Base-by-base conservation (phyloP, 2,329 filamentous ascomycete species). In the Stagonosporopsis rhizophila region DNA sequence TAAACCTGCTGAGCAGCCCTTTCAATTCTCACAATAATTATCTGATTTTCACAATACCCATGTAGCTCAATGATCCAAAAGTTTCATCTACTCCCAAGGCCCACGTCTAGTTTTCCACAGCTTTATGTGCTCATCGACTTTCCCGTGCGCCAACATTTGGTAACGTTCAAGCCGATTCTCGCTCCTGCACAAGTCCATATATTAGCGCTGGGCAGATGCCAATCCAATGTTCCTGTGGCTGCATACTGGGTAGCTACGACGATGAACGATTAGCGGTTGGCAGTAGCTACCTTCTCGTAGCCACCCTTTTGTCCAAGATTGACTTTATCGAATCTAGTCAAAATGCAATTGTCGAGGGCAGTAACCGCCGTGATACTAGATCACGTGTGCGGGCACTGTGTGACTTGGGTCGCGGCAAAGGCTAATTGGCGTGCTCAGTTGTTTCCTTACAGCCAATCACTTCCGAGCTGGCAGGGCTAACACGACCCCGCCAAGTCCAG, bases 401-500 rank as follows among this genome's bases (percentile, higher is more conserved):
- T 65, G 64, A 68, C 25, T 46, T 30, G 59, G 65, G 49, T 60
- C 42, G 60, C 65, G 56, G 51, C 49, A 27, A 53, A 37, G 64
- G 64, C n/a, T 64, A n/a, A 63, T 59, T 64, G 61, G 66, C 64
- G 57, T 25, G 54, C 27, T 27, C 25, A 52, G 47, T 38, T 27
- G 52, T 20, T 20, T 6, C 17, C 9, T 6, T 19, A 58, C 2
- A 54, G 39, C 69, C 69, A 71, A 71, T 71, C 67, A 61, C 58
- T 67, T 64, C 41, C 1, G 19, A 28, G 46, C 49, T 19, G 42
- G 12, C 11, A 28, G 22, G 28, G 50, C 42, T 53, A 22, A 15
- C 45, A 63, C 15, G 42, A 25, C 17, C 6, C 5, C 34, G 52
- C 52, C 52, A 56, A 55, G 52, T 11, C 12, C 0, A 0, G 2